Conservation (phyloP, 2,329 filamentous ascomycete species). For the Trichoderma sp. region DNA sequence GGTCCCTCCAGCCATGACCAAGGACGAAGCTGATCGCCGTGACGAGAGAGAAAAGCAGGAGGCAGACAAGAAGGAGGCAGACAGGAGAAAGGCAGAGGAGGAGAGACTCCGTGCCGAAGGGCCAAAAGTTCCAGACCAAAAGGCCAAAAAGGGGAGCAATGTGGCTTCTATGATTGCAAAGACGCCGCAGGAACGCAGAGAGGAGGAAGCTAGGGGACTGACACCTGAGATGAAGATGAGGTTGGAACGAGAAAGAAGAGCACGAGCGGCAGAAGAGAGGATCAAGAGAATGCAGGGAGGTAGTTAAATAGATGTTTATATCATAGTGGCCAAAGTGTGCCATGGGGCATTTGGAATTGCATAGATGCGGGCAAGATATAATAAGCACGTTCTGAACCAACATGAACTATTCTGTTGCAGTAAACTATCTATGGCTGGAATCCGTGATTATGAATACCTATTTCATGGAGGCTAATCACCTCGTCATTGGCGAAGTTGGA, state of each 20-base stretch:
- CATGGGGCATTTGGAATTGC: not conserved
- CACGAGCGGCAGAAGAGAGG: constrained; percentile 87
- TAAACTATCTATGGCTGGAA: not conserved
- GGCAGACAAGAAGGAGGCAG: constrained; percentile 64
- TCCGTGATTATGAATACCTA: not conserved
- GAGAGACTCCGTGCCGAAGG: constrained; percentile 68
- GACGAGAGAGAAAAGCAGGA: constrained; percentile 68
- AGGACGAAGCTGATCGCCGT: constrained; percentile 67
- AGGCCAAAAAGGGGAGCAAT: constrained; percentile 51
- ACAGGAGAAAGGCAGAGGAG: constrained; percentile 70
- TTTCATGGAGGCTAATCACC: not conserved
- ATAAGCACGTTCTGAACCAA: not conserved
- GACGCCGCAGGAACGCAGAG: constrained; percentile 74
- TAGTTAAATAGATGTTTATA: constrained; percentile 10
- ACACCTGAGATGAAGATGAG: constrained; percentile 82
- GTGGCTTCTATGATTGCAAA: constrained; percentile 58
- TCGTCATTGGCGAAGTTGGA: not conserved
- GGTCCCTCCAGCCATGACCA: constrained; percentile 69
- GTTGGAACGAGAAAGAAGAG: constrained; percentile 83
- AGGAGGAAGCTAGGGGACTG: constrained; percentile 80
- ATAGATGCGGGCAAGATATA: not conserved
- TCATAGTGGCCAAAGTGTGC: not conserved
- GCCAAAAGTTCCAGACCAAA: constrained; percentile 50
- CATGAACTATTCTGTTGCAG: too few relatives aligned
- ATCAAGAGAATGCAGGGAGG: constrained; percentile 58